These are phyloP conservation scores for Vaccinium corymbosum DNA, from an alignment of 148 eudicot genomes.

Conservation along the genomic window DNA sequence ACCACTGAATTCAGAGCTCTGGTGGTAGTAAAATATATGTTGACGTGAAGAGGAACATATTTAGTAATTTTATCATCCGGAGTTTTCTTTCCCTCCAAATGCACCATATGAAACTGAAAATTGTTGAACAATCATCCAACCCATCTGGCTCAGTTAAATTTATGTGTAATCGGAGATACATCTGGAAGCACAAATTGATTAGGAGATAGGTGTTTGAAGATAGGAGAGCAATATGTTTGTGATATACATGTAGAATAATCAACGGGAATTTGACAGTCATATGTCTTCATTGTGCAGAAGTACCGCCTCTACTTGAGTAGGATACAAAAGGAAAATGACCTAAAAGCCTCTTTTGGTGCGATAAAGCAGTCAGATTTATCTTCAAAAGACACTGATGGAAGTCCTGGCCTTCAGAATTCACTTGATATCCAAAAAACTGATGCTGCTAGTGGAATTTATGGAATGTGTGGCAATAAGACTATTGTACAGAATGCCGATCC, in stretches of 20 bases:
- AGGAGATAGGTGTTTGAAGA: not conserved
- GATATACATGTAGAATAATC: not conserved
- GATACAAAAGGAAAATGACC: constrained; percentile 57
- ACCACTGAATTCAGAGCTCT: too few species aligned
- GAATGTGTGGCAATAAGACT: constrained; percentile 30
- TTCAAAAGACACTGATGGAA: constrained; percentile 42
- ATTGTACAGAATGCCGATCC: constrained; percentile 31
- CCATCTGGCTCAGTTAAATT: not conserved
- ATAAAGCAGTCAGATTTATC: constrained; percentile 45
- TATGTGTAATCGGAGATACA: not conserved
- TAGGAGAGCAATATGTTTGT: not conserved
- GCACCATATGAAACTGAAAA: not conserved
- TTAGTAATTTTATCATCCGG: too few species aligned
- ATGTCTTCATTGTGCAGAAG: constrained; percentile 59
- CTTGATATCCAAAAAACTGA: constrained; percentile 33
- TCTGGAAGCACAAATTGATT: constrained; percentile 1
- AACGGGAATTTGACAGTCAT: constrained; percentile 12
- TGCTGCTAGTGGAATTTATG: constrained; percentile 26
- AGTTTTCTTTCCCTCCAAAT: not conserved
- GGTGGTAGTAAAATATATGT: not conserved
- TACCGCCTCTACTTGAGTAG: constrained; percentile 85
- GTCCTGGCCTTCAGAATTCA: constrained; percentile 42
- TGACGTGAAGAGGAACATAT: too few species aligned
- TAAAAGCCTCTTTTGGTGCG: constrained; percentile 44
- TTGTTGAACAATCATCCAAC: not conserved